phyloP scores from a whole-genome alignment of 352 stramenopile species.

The Globisporangium ultimum region DNA sequence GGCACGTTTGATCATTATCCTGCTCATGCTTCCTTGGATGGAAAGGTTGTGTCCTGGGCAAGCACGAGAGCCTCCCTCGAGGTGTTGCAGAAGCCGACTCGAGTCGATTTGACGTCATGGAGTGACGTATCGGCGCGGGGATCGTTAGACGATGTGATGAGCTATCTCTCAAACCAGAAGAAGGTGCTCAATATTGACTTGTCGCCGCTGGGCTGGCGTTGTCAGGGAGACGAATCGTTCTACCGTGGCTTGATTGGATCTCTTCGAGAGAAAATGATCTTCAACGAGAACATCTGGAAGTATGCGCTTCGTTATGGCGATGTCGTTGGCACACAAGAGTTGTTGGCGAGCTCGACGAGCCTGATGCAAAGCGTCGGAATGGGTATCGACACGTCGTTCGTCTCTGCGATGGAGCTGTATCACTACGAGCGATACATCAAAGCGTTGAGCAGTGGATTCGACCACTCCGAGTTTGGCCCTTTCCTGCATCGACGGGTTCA shows the following conservation, averaged over 20 bases:
- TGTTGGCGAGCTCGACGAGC: constrained; percentile 15
- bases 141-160: constrained; percentile 39
- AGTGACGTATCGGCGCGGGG: constrained; percentile 44
- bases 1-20: constrained; percentile 53
- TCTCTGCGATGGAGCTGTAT: constrained; percentile 22
- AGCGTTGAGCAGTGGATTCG: constrained; percentile 19
- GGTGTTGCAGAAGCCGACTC: constrained; percentile 26
- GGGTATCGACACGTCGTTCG: constrained; percentile 29
- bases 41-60: constrained; percentile 34
- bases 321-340: constrained; percentile 27
- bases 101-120: constrained; percentile 58
- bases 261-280: constrained; percentile 36
- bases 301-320: constrained; percentile 53
- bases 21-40: constrained; percentile 37
- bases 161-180: constrained; percentile 21
- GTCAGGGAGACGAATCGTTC: constrained; percentile 28
- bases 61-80: constrained; percentile 5
- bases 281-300: constrained; percentile 39
- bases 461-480: constrained; percentile 49
- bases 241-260: constrained; percentile 28
- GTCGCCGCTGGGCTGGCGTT: constrained; percentile 36
- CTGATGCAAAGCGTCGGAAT: constrained; percentile 23
- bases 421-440: constrained; percentile 17
- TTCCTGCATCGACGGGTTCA: constrained; percentile 40
- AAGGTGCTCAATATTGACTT: constrained; percentile 26